Base-by-base conservation (phyloP, 805 yeast species). In the Deakozyma indianensis region DNA sequence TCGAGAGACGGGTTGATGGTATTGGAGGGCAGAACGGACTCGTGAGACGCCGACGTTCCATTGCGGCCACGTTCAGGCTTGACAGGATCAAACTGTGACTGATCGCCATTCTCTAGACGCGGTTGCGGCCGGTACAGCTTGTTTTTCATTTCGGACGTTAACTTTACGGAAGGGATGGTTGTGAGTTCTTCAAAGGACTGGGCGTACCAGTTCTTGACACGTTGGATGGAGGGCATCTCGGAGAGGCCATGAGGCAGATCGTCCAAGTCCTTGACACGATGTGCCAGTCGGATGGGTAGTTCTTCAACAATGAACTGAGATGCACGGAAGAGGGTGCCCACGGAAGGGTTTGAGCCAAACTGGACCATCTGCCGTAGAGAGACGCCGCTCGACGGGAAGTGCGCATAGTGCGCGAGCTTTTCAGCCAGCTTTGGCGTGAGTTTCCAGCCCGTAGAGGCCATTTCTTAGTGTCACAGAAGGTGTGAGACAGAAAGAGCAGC, bases 281-380 rank as follows among this genome's bases (percentile, higher is more conserved):
- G 84, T 2, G 95, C 94, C 43, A 86, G 68, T 48, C 96, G 69
- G 38, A 86, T 83, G 1, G 95, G 95, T 28, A 87, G 70, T 61
- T 87, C 96, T 56, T 84, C 85, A 1, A 82, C 84, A 7, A 83
- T 78, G 58, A 86, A 86, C 59, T 81, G 83, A 4, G 88, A 80
- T 0, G 95, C 95, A 42, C 83, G 72, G 59, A 82, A 87, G 35
- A 84, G 66, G 9, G 83, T 74, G 2, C 94, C 95, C 14, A 83
- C 83, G 25, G 75, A 71, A 4, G 95, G 92, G 41, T 73, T 67
- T 7, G 80, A 78, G 2, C 96, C 95, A 65, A 86, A 83, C 58
- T 83, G 92, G 18, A 86, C 95, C 95, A 86, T 85, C 60, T 85
- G 95, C 47, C 86, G 70, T 49, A 86, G 65, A 2, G 87, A 79